Conservation (phyloP, 2,329 filamentous ascomycete genomes). For the Clonostachys rosea region DNA sequence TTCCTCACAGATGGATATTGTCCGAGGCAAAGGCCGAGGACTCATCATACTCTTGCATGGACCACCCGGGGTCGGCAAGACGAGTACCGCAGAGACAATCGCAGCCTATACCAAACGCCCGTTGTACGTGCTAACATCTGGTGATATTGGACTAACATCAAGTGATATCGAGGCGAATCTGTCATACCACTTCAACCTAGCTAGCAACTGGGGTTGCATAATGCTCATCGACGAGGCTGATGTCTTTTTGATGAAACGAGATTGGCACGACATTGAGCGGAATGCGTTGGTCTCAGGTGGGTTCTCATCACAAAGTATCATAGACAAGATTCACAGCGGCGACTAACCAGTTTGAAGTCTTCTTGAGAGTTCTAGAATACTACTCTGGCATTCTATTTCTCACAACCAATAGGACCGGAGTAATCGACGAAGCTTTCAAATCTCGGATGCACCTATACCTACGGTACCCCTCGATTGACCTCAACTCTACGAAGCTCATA, state of each 20-base stretch:
- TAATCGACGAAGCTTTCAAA: constrained; percentile 22
- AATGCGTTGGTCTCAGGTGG: constrained; percentile 8
- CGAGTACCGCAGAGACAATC: constrained; percentile 30
- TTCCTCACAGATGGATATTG: constrained; percentile 29
- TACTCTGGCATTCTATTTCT: constrained; percentile 19
- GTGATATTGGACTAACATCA: constrained; percentile 7
- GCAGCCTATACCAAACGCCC: constrained; percentile 3
- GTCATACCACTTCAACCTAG: constrained; percentile 4
- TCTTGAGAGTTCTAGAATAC: constrained; percentile 2
- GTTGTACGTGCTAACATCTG: constrained; percentile 8
- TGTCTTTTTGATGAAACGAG: constrained; percentile 5
- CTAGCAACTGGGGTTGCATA: constrained; percentile 8
- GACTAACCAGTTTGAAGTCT: neutral
- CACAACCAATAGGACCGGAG: constrained; percentile 20
- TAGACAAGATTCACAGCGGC: too few relatives aligned
- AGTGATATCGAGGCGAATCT: constrained; percentile 4
- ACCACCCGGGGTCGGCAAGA: constrained; percentile 44
- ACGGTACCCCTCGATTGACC: constrained; percentile 14
- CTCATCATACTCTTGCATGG: constrained; percentile 44
- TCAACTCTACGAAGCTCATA: constrained; percentile 6
- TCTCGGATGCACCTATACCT: constrained; percentile 21
- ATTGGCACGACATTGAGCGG: constrained; percentile 1
- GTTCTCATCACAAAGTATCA: neutral
- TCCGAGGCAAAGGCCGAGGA: constrained; percentile 44
- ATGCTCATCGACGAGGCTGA: constrained; percentile 11